Conservation (phyloP, 129 eudicot genomes). For the Chrysanthemum lavandulifolium region DNA sequence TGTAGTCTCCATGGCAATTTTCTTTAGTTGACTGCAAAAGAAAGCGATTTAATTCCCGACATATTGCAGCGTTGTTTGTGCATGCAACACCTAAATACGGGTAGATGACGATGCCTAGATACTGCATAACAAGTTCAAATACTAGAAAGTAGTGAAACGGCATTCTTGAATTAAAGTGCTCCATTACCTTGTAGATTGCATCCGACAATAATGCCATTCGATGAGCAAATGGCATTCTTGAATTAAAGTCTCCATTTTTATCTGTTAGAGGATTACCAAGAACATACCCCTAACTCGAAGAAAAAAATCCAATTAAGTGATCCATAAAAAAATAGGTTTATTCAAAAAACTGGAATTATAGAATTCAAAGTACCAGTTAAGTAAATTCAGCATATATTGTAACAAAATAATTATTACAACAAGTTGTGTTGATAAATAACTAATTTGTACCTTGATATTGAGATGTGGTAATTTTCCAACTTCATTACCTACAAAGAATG, state of each 20-base stretch:
- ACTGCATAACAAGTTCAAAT: too few species aligned
- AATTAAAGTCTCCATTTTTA: conserved; percentile 1
- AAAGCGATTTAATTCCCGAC: background rate
- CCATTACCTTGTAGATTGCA: conserved; percentile 28
- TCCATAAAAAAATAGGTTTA: background rate
- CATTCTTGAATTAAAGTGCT: too few species aligned
- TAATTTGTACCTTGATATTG: conserved; percentile 17
- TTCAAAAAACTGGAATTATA: background rate
- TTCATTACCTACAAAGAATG: conserved; percentile 14
- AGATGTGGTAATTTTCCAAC: conserved; percentile 8
- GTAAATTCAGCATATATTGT: background rate
- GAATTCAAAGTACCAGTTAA: too few species aligned
- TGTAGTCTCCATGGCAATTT: conserved; percentile 32
- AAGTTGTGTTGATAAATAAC: background rate
- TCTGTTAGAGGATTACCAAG: conserved; percentile 32
- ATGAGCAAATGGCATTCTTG: conserved; percentile 26
- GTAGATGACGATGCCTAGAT: too few species aligned
- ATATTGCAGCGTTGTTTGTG: background rate
- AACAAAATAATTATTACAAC: too few species aligned
- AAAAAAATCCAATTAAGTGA: background rate
- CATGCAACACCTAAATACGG: too few species aligned
- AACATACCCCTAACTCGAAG: conserved; percentile 17
- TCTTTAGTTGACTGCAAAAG: conserved; percentile 21
- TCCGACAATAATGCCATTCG: conserved; percentile 31
- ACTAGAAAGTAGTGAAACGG: too few species aligned